These are phyloP conservation scores for Pseudophaeomoniella oleicola DNA, from an alignment of 2,329 filamentous ascomycete species.

Conservation along the genomic window DNA sequence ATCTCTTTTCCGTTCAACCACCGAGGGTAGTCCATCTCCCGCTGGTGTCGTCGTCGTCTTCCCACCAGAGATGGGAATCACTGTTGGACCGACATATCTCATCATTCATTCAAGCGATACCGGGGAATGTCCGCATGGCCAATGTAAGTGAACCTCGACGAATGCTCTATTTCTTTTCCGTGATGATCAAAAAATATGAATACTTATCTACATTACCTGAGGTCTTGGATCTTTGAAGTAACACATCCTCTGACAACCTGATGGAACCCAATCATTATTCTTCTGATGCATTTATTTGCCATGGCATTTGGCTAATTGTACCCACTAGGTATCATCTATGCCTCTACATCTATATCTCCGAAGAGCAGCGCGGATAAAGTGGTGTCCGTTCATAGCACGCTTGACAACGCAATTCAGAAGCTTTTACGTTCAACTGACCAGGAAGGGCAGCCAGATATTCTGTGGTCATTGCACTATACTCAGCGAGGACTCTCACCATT, in stretches of 20 bases:
- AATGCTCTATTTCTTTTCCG: constrained; percentile 20
- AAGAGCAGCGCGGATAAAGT: constrained; percentile 25
- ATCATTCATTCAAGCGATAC: constrained; percentile 77
- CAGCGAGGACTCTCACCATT: constrained; percentile 22
- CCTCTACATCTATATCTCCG: constrained; percentile 26
- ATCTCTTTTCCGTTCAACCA: constrained; percentile 51
- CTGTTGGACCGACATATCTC: constrained; percentile 38
- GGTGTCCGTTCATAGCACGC: constrained; percentile 1
- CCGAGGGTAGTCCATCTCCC: constrained; percentile 63
- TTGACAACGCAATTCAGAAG: constrained; percentile 20
- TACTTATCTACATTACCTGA: constrained; percentile 99
- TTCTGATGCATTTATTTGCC: constrained; percentile 5
- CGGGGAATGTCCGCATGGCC: constrained; percentile 73
- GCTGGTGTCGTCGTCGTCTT: constrained; percentile 44
- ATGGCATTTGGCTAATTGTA: constrained; percentile 6
- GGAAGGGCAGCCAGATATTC: constrained; percentile 18
- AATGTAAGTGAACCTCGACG: constrained; percentile 56
- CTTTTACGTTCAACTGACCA: constrained; percentile 25
- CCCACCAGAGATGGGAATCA: constrained; percentile 13
- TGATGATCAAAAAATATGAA: constrained; percentile 74
- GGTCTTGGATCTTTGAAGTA: constrained; percentile 68
- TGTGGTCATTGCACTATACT: constrained; percentile 41
- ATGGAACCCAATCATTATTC: constrained; percentile 34
- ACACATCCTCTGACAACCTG: constrained; percentile 78
- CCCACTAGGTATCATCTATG: constrained; percentile 42